Evolutionary conservation across 768 basidiomycete genomes (phyloP), one percentile per base, ranked within the genome.

Genomic region (Trametes elegans): DNA sequence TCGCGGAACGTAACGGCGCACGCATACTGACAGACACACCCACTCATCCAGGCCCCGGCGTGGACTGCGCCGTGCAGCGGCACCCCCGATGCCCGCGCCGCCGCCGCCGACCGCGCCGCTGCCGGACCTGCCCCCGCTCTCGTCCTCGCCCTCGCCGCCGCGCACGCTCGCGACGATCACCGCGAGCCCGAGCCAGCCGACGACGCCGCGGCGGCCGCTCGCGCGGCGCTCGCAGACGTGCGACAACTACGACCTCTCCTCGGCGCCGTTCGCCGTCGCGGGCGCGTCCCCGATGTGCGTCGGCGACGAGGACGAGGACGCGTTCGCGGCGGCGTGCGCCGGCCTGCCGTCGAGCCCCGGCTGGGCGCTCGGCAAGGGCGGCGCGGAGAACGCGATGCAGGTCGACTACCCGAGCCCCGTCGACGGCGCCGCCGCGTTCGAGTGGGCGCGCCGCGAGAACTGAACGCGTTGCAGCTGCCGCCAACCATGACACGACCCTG

Each of bases 391-490:
- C 42, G 56, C 29, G 24, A 56, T 54, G 57, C 51, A 61, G 40
- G 44, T 53, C 36, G 63, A 64, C 50, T 62, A 64, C 40, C 63
- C 63, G n/a, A 64, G 63, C 51, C 63, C 63, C 2, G 49, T 62
- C 18, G 60, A 62, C 53, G 53, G 57, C n/a, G 49, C 50, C 3
- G 34, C 49, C 5, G n/a, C n/a, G n/a, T 58, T 55, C 39, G 53
- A 55, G 13, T 50, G 57, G 56, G 39, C 32, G 21, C 42, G 34
- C 6, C 42, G 27, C 34, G 26, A 23, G 3, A 35, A 53, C 51
- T 53, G 35, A 44, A 52, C 23, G n/a, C 8, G 7, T 10, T 13
- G 23, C 35, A 16, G n/a, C n/a, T n/a, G n/a, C n/a, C n/a, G n/a
- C n/a, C n/a, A n/a, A n/a, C n/a, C n/a, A n/a, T n/a, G n/a, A n/a